Percentiles rank a stretch among this genome's conserved stretches.
These are phyloP conservation scores for Gentiana dahurica DNA, from an alignment of 257 asterid genomes.

Conservation along the genomic window DNA sequence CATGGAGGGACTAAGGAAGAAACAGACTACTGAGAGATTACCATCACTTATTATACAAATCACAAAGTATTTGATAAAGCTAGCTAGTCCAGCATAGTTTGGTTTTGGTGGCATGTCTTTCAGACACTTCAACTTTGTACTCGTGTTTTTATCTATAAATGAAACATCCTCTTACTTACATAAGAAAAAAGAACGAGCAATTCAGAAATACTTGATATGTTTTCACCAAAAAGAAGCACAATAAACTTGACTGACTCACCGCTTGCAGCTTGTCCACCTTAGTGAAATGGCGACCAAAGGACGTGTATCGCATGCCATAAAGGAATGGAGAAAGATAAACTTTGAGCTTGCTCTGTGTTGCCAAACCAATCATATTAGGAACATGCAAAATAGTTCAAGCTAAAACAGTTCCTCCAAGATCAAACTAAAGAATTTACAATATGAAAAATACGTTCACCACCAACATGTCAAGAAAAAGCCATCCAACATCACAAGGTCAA, in stretches of 20 bases:
- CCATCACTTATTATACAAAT: too few relatives aligned
- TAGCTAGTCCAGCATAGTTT: too few relatives aligned
- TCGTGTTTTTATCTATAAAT: too few relatives aligned
- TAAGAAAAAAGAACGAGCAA: too few relatives aligned
- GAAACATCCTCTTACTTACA: too few relatives aligned
- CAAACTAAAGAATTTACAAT: neutral
- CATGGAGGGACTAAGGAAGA: too few relatives aligned
- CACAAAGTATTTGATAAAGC: too few relatives aligned
- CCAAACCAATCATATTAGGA: constrained; percentile 15
- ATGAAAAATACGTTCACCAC: neutral
- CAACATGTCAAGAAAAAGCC: neutral
- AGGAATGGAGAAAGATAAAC: constrained; percentile 77
- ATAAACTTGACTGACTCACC: constrained; percentile 32
- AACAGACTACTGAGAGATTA: too few relatives aligned
- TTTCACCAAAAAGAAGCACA: neutral
- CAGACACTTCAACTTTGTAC: too few relatives aligned
- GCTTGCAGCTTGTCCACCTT: constrained; percentile 59
- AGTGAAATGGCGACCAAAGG: constrained; percentile 94
- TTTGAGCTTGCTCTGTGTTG: constrained; percentile 44
- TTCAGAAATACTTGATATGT: too few relatives aligned
- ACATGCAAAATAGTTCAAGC: neutral
- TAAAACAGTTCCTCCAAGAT: neutral
- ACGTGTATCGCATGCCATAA: constrained; percentile 79
- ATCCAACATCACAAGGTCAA: too few relatives aligned
- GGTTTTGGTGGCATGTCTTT: too few relatives aligned